Conservation (phyloP, 2,329 filamentous ascomycete genomes). For the Verticillium zaregamsianum region DNA sequence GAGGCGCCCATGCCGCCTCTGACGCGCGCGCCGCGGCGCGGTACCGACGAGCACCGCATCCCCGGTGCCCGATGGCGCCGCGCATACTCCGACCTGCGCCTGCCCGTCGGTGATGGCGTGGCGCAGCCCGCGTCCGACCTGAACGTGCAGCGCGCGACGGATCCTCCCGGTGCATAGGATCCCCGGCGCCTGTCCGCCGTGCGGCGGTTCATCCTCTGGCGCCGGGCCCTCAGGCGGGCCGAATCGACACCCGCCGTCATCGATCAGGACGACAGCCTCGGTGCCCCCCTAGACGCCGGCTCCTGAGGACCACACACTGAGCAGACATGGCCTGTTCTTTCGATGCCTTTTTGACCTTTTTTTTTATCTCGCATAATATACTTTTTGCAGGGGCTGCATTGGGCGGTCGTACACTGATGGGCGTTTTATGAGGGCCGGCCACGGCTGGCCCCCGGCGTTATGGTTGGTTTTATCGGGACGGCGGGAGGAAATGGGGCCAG, state of each 20-base stretch:
- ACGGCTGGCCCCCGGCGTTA: background rate
- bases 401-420: background rate
- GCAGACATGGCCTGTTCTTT: background rate
- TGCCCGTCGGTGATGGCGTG: conserved; percentile 29
- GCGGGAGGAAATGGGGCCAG: background rate
- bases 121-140: conserved; percentile 15
- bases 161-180: conserved; percentile 23
- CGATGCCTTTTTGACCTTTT: background rate
- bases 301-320: background rate
- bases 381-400: background rate
- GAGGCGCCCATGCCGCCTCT: conserved; percentile 1
- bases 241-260: background rate
- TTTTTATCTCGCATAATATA: background rate
- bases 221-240: too few relatives aligned
- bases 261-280: background rate
- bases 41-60: background rate
- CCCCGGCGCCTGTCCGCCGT: background rate
- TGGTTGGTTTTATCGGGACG: background rate
- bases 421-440: background rate
- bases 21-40: conserved; percentile 4
- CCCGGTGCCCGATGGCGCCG: conserved; percentile 14
- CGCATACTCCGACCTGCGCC: conserved; percentile 31
- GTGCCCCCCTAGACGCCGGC: background rate
- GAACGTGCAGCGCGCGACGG: conserved; percentile 23
- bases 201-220: background rate